Conservation (phyloP, 2,329 filamentous ascomycete genomes). For the Penicillium sp. region DNA sequence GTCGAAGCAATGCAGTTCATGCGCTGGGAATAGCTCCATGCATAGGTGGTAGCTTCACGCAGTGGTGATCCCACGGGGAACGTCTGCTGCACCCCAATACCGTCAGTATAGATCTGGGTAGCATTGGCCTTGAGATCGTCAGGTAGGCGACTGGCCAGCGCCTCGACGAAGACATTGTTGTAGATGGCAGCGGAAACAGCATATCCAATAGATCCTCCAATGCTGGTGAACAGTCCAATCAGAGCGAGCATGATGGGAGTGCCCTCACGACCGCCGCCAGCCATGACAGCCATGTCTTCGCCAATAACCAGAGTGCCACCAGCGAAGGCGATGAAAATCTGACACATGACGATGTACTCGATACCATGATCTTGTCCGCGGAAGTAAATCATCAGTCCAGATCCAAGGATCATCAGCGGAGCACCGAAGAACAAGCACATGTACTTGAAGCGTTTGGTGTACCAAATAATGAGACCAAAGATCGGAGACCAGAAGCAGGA, state of each 20-base stretch:
- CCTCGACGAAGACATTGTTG: constrained; percentile 18
- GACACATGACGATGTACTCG: constrained; percentile 16
- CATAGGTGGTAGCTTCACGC: constrained; percentile 11
- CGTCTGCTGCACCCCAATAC: constrained; percentile 9
- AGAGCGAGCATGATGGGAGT: constrained; percentile 21
- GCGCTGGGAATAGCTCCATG: constrained; percentile 16
- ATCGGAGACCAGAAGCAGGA: constrained; percentile 18
- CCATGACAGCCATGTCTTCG: constrained; percentile 21
- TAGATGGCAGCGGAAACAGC: constrained; percentile 23
- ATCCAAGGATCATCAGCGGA: constrained; percentile 19
- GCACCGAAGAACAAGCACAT: constrained; percentile 16
- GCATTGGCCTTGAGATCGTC: constrained; percentile 13
- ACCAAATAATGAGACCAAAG: constrained; percentile 18
- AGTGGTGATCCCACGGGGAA: constrained; percentile 14
- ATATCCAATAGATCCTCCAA: constrained; percentile 19
- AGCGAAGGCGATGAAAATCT: constrained; percentile 21
- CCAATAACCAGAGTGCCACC: constrained; percentile 20
- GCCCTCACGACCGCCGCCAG: constrained; percentile 18
- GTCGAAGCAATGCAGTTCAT: constrained; percentile 21
- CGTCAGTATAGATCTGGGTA: constrained; percentile 14
- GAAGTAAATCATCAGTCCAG: constrained; percentile 23
- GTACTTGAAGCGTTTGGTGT: constrained; percentile 19
- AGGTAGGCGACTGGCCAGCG: constrained; percentile 15
- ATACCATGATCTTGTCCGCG: constrained; percentile 15
- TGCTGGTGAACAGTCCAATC: constrained; percentile 19